A percentile compares a stretch with the other conserved stretches of the same genome.
phyloP scores from a whole-genome alignment of 768 basidiomycete species.

The Russula sp. region DNA sequence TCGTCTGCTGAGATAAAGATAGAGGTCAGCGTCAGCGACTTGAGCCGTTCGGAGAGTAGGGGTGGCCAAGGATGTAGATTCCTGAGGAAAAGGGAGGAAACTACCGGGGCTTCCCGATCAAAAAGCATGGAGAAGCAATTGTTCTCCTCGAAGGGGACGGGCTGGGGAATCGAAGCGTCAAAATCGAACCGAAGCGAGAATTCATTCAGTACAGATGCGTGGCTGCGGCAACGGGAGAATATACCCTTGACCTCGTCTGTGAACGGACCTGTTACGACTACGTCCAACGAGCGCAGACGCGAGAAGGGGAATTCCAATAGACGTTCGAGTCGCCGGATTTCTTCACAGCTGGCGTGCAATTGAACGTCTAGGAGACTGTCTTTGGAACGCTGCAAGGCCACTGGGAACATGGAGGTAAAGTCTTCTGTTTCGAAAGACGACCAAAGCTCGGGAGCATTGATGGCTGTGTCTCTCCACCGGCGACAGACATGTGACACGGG shows the following conservation, averaged over 20 bases:
- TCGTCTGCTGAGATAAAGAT: constrained; percentile 26
- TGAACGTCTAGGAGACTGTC: constrained; percentile 13
- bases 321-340: constrained; percentile 13
- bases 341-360: constrained; percentile 19
- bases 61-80: constrained; percentile 25
- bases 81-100: constrained; percentile 22
- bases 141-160: constrained; percentile 17
- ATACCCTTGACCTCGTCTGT: constrained; percentile 28
- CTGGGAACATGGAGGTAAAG: constrained; percentile 18
- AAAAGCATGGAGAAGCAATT: constrained; percentile 26
- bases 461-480: constrained; percentile 19
- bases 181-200: constrained; percentile 28
- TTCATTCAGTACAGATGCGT: constrained; percentile 25
- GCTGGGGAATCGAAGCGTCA: constrained; percentile 22
- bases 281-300: constrained; percentile 15
- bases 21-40: constrained; percentile 18
- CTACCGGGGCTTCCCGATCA: constrained; percentile 7
- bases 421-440: constrained; percentile 19
- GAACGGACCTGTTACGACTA: constrained; percentile 11
- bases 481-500: constrained; percentile 25
- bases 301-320: constrained; percentile 16
- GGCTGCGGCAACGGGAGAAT: constrained; percentile 25
- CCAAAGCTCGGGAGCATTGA: constrained; percentile 24
- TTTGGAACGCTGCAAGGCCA: constrained; percentile 12
- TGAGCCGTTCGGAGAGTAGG: constrained; percentile 24